These are phyloP conservation scores for Toxicodendron radicans DNA, from an alignment of 345 rosid species.

Conservation along the genomic window DNA sequence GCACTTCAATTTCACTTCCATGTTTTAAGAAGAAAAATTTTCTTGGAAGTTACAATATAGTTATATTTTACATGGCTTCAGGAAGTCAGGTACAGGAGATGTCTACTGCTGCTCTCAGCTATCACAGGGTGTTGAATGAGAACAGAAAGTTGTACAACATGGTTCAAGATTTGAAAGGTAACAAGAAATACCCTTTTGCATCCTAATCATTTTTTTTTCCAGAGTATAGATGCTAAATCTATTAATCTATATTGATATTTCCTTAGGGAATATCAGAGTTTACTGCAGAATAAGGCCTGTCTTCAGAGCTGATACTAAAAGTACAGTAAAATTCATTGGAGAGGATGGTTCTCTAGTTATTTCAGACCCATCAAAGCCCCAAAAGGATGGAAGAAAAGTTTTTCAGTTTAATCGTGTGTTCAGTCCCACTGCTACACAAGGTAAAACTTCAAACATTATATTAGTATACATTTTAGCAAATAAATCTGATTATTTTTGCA, in stretches of 20 bases:
- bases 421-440: conserved; percentile 74
- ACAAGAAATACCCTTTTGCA: neutral
- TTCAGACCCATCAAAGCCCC: conserved; percentile 66
- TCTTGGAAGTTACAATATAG: conserved; percentile 12
- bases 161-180: conserved; percentile 99
- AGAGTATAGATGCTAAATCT: conserved; percentile 4
- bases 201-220: neutral
- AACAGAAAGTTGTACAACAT: conserved; percentile 82
- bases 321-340: conserved; percentile 64
- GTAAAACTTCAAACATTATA: conserved; percentile 34
- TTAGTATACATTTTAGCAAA: neutral
- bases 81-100: conserved; percentile 77
- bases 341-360: conserved; percentile 77
- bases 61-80: conserved; percentile 32
- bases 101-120: conserved; percentile 84
- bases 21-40: neutral
- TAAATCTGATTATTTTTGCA: conserved; percentile 24
- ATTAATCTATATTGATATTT: conserved; percentile 5
- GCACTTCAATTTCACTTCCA: neutral
- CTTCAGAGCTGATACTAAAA: conserved; percentile 38
- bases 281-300: conserved; percentile 87
- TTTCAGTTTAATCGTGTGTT: conserved; percentile 82
- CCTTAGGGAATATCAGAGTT: conserved; percentile 85
- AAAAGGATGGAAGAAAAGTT: conserved; percentile 72
- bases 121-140: conserved; percentile 80